Percentiles rank a stretch among this genome's conserved stretches.
Evolutionary conservation across 108 stramenopile species (phyloP).

Genomic region (Hondaea fermentalgiana): DNA sequence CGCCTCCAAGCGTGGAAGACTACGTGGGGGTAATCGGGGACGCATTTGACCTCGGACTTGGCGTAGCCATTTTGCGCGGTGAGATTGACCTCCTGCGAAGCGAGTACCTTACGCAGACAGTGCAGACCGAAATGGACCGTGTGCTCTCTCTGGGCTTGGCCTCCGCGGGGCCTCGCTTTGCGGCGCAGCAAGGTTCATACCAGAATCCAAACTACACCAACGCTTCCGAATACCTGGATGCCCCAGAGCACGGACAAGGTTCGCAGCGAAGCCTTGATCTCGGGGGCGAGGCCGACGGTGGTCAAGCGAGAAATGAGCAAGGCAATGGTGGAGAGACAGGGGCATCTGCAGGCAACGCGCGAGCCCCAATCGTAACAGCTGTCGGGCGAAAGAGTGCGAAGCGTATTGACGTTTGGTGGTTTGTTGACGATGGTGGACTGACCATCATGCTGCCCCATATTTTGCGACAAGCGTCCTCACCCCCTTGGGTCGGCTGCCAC

Average conservation of each 20-base stretch:
- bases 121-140: conserved; percentile 6
- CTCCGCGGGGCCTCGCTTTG: not conserved
- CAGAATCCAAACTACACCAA: not conserved
- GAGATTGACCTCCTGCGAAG: not conserved
- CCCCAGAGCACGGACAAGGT: not conserved
- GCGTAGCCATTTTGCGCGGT: not conserved
- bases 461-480: not conserved
- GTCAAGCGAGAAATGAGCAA: too few relatives aligned
- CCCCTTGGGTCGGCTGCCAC: not conserved
- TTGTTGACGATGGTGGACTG: conserved; percentile 24
- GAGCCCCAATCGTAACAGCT: not conserved
- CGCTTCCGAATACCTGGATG: not conserved
- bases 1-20: not conserved
- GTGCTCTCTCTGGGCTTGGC: not conserved
- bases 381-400: not conserved
- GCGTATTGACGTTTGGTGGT: conserved; percentile 27
- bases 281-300: too few relatives aligned
- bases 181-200: not conserved
- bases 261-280: not conserved
- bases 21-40: conserved; percentile 18
- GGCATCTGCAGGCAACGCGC: not conserved
- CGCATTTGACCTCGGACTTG: conserved; percentile 5
- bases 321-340: not conserved
- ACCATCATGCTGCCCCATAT: conserved; percentile 18
- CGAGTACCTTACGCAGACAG: not conserved